Base-by-base conservation (phyloP, 2,329 filamentous ascomycete genomes). In the Penicillium sumatraense region DNA sequence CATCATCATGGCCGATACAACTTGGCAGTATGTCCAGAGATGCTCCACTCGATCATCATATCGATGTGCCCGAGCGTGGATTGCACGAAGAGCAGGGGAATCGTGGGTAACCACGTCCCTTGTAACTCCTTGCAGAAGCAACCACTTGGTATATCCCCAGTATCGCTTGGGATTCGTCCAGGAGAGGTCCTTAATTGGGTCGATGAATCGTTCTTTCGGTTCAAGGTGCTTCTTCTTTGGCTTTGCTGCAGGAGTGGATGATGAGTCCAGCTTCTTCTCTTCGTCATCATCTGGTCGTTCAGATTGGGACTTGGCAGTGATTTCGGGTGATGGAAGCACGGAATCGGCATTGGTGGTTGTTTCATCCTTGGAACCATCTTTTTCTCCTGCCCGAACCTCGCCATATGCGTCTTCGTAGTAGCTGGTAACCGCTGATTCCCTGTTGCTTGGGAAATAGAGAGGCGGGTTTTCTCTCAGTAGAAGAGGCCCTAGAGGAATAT, bases 11-110 rank as follows among this genome's bases (percentile, higher is more conserved):
- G 75, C 74, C 5, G 69, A 71, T 14, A 69, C 66, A 24, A 78
- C 71, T 60, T 78, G 75, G 40, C 68, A 72, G 56, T 74, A 80
- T 1, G 78, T 78, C 72, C 73, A 80, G 21, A 79, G 68, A 65
- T 81, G 77, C 62, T 81, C 79, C 13, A 79, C 76, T 4, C 73
- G 70, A 55, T 75, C 75, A 60, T 80, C 78, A 58, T 80, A 81
- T 5, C 68, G 67, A 31, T 72, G 69, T 8, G 78, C 78, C n/a
- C 70, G 69, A 29, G 74, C 68, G 61, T 78, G 76, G 31, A 71
- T 75, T 35, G 62, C 71, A 31, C 63, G 70, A 11, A 75, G 69
- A 24, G 64, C 64, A 11, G 70, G 68, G 2, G 72, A 74, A 53
- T 75, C 69, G 55, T 78, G 74, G 14, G 68, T 67, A 36, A 77